A percentile compares a stretch with the other conserved stretches of the same genome.
phyloP scores from a whole-genome alignment of 139 green algal species.

The Chlorella sp. region DNA sequence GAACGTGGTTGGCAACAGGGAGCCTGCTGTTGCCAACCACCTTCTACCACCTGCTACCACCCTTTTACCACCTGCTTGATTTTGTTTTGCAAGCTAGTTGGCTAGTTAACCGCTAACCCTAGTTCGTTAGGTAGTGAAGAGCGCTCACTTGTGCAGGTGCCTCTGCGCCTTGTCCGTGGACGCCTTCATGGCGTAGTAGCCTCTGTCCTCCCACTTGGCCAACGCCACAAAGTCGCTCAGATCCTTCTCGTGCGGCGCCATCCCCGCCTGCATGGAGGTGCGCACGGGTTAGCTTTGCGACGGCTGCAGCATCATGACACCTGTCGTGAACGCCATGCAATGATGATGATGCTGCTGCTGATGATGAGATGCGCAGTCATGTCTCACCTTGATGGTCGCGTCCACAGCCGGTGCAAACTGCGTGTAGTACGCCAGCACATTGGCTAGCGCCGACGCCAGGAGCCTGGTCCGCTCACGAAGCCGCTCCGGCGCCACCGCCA shows the following conservation, averaged over 20 bases:
- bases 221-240: slow-evolving; percentile 90
- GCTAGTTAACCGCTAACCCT: too few relatives aligned
- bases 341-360: too few relatives aligned
- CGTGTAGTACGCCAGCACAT: slow-evolving; percentile 78
- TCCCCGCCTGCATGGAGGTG: slow-evolving; percentile 27
- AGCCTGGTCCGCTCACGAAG: not conserved
- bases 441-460: slow-evolving; percentile 52
- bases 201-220: slow-evolving; percentile 94
- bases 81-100: not conserved
- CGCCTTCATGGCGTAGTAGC: slow-evolving; percentile 80
- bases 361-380: too few relatives aligned
- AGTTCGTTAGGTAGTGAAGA: not conserved
- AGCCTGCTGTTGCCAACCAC: not conserved
- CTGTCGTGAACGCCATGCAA: too few relatives aligned
- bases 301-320: too few relatives aligned
- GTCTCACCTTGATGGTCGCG: slow-evolving; percentile 31
- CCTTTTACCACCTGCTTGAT: not conserved
- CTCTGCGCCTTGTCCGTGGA: slow-evolving; percentile 82
- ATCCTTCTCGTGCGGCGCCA: slow-evolving; percentile 75
- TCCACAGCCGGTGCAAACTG: slow-evolving; percentile 67
- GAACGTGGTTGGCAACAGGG: too few relatives aligned
- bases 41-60: not conserved
- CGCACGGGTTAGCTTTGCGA: too few relatives aligned
- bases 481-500: not conserved
- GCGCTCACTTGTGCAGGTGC: slow-evolving; percentile 65